Base-by-base conservation (phyloP, 257 asterid genomes). In the Lycium ferocissimum region DNA sequence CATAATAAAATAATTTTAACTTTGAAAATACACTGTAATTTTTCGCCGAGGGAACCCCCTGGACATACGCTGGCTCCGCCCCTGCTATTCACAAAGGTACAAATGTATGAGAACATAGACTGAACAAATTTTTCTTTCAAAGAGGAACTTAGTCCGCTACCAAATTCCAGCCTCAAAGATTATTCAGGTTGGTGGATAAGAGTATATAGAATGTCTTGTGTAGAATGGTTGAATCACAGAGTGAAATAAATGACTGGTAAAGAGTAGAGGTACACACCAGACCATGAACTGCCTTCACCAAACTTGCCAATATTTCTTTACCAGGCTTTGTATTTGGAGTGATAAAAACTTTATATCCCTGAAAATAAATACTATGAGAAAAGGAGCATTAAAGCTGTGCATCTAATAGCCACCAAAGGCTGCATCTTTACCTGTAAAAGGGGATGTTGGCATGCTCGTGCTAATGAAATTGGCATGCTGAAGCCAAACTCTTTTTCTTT, bases 241-340 rank as follows among this genome's bases (percentile, higher is more conserved):
- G 65, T 78, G 15, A 14, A 78, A 63, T 63, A 33, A 66, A 78
- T 26, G 63, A 51, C 49, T 33, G 65, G 66, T 53, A 80, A 81
- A 79, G 57, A 22, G 85, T 82, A 82, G 83, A 71, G 79, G 38
- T 78, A 88, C 96, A 62, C 85, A 97, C 99, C 97, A 89, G 70
- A 87, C 99, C 99, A 90, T 87, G 92, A 87, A 97, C 98, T 4
- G 95, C 96, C 91, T 89, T 95, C 83, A 97, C 92, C 95, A 97
- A 89, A 91, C 85, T 91, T 79, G 89, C 86, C 43, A 97, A 85
- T 85, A 94, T 92, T 83, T 90, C 97, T 90, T 90, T 95, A 76
- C 98, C 97, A 37, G 99, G 99, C 89, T 95, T 97, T 37, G 98
- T 95, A 88, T 93, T 97, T 56, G 96, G 98, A 81, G 99, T 97